Base-by-base conservation (phyloP, 1,139 yeast species). In the Magnusiomyces suaveolens region DNA sequence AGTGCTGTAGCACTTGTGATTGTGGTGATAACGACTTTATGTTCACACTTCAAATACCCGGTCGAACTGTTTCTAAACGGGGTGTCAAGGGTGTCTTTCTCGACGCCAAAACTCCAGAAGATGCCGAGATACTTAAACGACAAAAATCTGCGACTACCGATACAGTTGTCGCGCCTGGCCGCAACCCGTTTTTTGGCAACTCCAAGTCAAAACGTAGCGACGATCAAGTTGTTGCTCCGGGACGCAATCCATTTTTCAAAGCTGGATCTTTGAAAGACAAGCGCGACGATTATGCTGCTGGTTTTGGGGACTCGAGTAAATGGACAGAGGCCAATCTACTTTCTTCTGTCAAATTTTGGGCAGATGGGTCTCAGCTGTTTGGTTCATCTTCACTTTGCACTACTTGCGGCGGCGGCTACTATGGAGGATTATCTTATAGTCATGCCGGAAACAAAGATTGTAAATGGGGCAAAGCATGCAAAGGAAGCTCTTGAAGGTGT, bases 21-120 rank as follows among this genome's bases (percentile, higher is more conserved):
- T 47, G 50, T 23, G 24, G 24, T 16, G 50, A 14, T 2, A 25
- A 24, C 8, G 50, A 20, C 10, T 47, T 18, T 26, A 36, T 32
- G 41, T 47, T 21, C 16, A 47, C 43, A 14, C 23, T 25, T 4
- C 26, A 25, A 23, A 36, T 47, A 18, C 50, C 50, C 2, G 50
- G 50, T 3, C 43, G 26, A 41, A 49, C 52, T n/a, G 52, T 20
- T 29, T 39, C 39, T 20, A 49, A 49, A 43, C 46, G 52, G 2
- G 43, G 43, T 21, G 43, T 20, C 2, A 12, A 29, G 3, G 43
- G 43, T 2, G 43, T 36, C 14, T 32, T 21, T 8, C 29, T 47
- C 23, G 50, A 32, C 43, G 43, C 29, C 20, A 33, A 32, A 10
- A 33, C 50, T 23, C 18, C 3, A 16, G 33, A 44, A 12, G 44